Base-by-base conservation (phyloP, 2,329 filamentous ascomycete genomes). In the Arthrobotrys iridis region DNA sequence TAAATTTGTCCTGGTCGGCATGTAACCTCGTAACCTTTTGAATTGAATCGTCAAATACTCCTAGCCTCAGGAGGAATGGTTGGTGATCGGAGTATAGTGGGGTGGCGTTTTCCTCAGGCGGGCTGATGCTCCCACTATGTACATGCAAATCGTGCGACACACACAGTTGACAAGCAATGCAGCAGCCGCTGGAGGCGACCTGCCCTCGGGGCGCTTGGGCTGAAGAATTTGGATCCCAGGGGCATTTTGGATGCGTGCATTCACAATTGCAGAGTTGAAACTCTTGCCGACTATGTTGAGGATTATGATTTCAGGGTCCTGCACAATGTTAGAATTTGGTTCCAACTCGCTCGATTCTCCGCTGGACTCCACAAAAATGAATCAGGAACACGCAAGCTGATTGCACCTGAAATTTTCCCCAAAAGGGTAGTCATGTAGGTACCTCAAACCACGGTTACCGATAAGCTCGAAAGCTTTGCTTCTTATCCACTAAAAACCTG, bases 361-460 rank as follows among this genome's bases (percentile, higher is more conserved):
- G 37, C 41, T 45, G 35, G 65, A 64, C 71, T 75, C 71, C 71
- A 75, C 71, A 68, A 28, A 41, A 50, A 57, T 68, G 71, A 64
- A 62, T 55, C 71, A 68, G 63, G 71, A 67, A 75, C 71, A 75
- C 63, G 71, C 71, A 67, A 75, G 70, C 60, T 60, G 24, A 40
- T n/a, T 48, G 71, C 63, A 63, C 55, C 57, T 75, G 68, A 66
- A 74, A 74, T 63, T 67, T 63, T 66, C 63, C 57, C 57, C 35
- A 68, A 60, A 63, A 50, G 46, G 58, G 52, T 55, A 55, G 15
- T 52, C 30, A 37, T 37, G 45, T 52, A 59, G 33, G 57, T 50
- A 50, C 46, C 24, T 64, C 40, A 50, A 68, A 37, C 50, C 18
- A 40, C n/a, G 45, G 55, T 22, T 48, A 22, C 55, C 62, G 62